phyloP scores from a whole-genome alignment of 192 early-diverging fungal genomes.

The Paraglomus occultum region DNA sequence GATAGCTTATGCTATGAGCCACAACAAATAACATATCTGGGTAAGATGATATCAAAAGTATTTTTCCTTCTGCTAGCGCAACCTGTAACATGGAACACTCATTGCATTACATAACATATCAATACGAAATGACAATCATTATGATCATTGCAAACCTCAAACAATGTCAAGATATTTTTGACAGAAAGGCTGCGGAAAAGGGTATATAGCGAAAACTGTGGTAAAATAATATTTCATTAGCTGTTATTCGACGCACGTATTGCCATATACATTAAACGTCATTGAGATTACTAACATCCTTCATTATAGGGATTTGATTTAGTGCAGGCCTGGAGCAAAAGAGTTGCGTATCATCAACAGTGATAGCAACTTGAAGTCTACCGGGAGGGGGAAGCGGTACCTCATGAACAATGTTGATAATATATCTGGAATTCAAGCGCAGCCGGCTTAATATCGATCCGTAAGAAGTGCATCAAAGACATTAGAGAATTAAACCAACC shows the following conservation, averaged over 20 bases:
- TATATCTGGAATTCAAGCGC: slow-evolving; percentile 42
- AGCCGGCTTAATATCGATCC: slow-evolving; percentile 23
- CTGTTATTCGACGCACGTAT: slow-evolving; percentile 3
- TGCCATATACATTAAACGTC: neutral
- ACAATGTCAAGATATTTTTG: slow-evolving; percentile 59
- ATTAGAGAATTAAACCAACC: slow-evolving; percentile 38
- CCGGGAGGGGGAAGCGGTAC: slow-evolving; percentile 79
- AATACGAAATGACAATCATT: neutral
- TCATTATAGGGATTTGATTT: slow-evolving; percentile 68
- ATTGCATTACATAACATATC: neutral
- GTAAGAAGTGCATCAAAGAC: neutral
- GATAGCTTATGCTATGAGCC: slow-evolving; percentile 57
- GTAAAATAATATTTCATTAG: slow-evolving; percentile 3
- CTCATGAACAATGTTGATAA: slow-evolving; percentile 70
- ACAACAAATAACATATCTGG: slow-evolving; percentile 69
- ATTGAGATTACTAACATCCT: slow-evolving; percentile 60
- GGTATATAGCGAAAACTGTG: slow-evolving; percentile 75
- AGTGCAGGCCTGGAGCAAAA: slow-evolving; percentile 72
- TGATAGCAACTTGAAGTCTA: slow-evolving; percentile 70
- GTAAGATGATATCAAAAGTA: slow-evolving; percentile 68
- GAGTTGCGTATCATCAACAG: slow-evolving; percentile 56
- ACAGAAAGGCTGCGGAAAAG: slow-evolving; percentile 67
- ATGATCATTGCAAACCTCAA: slow-evolving; percentile 54
- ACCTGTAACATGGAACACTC: slow-evolving; percentile 30
- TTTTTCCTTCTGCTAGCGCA: slow-evolving; percentile 64